These are phyloP conservation scores for Serpula lacrymans DNA, from an alignment of 768 basidiomycete genomes.

Conservation along the genomic window DNA sequence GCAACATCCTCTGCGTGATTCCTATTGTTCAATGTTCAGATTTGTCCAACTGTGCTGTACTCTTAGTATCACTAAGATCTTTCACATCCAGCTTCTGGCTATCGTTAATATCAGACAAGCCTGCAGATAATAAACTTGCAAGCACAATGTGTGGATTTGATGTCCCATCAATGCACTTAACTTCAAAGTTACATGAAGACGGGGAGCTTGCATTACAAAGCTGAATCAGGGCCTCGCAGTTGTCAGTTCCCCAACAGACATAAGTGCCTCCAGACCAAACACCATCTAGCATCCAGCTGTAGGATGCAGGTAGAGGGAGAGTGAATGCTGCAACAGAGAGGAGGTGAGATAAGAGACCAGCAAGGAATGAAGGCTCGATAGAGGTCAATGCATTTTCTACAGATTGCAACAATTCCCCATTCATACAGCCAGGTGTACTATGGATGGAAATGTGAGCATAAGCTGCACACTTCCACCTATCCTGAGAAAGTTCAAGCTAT, in stretches of 20 bases:
- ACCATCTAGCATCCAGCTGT: slow-evolving; percentile 60
- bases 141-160: slow-evolving; percentile 58
- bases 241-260: slow-evolving; percentile 65
- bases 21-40: slow-evolving; percentile 43
- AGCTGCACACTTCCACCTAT: too few species aligned
- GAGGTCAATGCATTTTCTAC: too few species aligned
- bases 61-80: slow-evolving; percentile 30
- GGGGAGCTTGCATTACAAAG: slow-evolving; percentile 48
- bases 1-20: slow-evolving; percentile 49
- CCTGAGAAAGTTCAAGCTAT: too few species aligned
- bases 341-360: slow-evolving; percentile 55
- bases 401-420: slow-evolving; percentile 3
- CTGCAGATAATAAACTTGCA: slow-evolving; percentile 53
- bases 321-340: slow-evolving; percentile 55
- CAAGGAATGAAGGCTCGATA: slow-evolving; percentile 58
- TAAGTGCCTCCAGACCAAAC: slow-evolving; percentile 73
- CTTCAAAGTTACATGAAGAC: slow-evolving; percentile 58
- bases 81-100: slow-evolving; percentile 32
- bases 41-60: slow-evolving; percentile 42
- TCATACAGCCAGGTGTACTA: too few species aligned
- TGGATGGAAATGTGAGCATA: too few species aligned
- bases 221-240: slow-evolving; percentile 64
- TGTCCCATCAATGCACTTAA: slow-evolving; percentile 60
- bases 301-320: slow-evolving; percentile 58
- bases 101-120: slow-evolving; percentile 47